These are phyloP conservation scores for Gamarada debralockiae DNA, from an alignment of 495 filamentous ascomycete species.

Conservation along the genomic window DNA sequence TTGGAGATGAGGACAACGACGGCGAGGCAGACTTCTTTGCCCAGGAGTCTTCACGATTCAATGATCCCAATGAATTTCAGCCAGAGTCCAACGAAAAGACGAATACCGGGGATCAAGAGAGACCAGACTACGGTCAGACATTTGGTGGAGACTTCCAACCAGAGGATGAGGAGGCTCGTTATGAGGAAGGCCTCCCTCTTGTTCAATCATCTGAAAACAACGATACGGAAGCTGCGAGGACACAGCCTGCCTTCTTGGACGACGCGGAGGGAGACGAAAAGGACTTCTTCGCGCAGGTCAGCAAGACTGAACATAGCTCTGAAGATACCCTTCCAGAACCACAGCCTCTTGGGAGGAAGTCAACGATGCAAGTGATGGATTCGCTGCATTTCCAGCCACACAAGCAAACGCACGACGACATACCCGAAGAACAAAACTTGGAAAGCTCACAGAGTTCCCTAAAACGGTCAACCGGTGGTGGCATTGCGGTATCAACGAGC, in stretches of 20 bases:
- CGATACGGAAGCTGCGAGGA: conserved; percentile 14
- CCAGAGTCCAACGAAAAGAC: not conserved
- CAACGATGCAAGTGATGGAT: conserved; percentile 53
- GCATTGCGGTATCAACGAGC: conserved; percentile 23
- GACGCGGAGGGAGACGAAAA: conserved; percentile 38
- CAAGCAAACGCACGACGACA: conserved; percentile 3
- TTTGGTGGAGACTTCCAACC: conserved; percentile 19
- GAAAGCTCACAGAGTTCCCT: conserved; percentile 30
- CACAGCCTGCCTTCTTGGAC: conserved; percentile 16
- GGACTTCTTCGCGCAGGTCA: conserved; percentile 47
- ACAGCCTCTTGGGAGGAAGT: conserved; percentile 48
- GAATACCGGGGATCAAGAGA: not conserved
- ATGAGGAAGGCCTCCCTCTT: conserved; percentile 57
- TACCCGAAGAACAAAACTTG: conserved; percentile 27
- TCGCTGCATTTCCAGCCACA: conserved; percentile 20
- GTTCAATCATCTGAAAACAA: conserved; percentile 32
- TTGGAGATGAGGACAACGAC: conserved; percentile 22
- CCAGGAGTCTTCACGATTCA: conserved; percentile 4
- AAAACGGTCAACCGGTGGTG: conserved; percentile 24
- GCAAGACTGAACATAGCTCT: conserved; percentile 4
- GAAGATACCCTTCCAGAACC: conserved; percentile 16
- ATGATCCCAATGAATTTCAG: not conserved
- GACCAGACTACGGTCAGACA: conserved; percentile 10
- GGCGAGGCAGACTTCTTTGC: conserved; percentile 24
- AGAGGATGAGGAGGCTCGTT: conserved; percentile 38